phyloP scores from a whole-genome alignment of 176 grass and related monocot genomes.

The Tuctoria greenei region DNA sequence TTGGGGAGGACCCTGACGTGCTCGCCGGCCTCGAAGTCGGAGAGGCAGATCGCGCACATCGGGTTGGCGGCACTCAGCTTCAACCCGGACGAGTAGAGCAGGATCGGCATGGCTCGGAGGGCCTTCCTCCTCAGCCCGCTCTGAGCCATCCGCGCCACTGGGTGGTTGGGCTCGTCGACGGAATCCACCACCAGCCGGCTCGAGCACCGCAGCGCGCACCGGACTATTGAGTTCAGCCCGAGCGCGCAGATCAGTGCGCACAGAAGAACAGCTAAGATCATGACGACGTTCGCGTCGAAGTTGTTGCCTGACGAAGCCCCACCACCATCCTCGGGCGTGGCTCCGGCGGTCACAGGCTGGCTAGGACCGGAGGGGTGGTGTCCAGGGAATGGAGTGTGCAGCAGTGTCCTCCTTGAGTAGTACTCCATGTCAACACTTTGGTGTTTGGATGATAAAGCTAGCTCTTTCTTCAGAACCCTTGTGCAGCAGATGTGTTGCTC shows the following conservation, averaged over 20 bases:
- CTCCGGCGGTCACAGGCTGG: conserved; percentile 22
- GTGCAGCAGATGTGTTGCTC: conserved; percentile 15
- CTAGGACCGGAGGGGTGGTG: conserved; percentile 46
- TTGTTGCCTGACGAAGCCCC: conserved; percentile 26
- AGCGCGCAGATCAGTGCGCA: conserved; percentile 77
- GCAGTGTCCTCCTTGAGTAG: conserved; percentile 64
- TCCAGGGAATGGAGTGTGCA: conserved; percentile 55
- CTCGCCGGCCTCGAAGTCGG: conserved; percentile 75
- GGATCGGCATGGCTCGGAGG: conserved; percentile 63
- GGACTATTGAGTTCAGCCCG: conserved; percentile 74
- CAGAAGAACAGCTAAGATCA: conserved; percentile 80
- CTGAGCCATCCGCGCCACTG: conserved; percentile 46
- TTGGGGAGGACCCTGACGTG: conserved; percentile 68
- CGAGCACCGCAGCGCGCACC: conserved; percentile 62
- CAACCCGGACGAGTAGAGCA: conserved; percentile 53
- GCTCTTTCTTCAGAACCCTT: conserved; percentile 21
- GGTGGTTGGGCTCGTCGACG: conserved; percentile 26
- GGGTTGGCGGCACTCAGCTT: conserved; percentile 54
- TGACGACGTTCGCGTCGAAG: conserved; percentile 75
- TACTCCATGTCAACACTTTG: conserved; percentile 34
- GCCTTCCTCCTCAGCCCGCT: conserved; percentile 62
- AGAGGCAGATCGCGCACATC: conserved; percentile 72
- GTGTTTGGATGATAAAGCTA: neutral
- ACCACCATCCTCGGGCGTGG: neutral
- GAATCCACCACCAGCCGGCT: conserved; percentile 36